Conservation (phyloP, 2,329 filamentous ascomycete genomes). For the Periconia macrospinosa region DNA sequence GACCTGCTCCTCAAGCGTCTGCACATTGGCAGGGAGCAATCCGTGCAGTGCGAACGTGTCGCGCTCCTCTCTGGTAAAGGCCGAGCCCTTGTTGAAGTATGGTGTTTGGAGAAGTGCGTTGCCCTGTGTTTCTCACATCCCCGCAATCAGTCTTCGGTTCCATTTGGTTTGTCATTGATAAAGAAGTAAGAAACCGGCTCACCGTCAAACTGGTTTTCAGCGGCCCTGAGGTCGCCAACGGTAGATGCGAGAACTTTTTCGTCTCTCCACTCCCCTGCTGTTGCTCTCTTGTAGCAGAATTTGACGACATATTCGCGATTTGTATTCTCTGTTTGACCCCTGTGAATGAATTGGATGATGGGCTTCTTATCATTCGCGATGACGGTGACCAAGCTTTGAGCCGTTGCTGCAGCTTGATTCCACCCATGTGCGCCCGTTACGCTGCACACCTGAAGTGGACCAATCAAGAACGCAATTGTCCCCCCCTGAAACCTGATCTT, state of each 20-base stretch:
- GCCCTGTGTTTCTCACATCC: constrained; percentile 21
- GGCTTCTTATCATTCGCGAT: too few species aligned
- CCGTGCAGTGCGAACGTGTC: constrained; percentile 70
- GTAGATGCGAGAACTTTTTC: constrained; percentile 41
- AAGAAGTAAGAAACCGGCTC: not conserved
- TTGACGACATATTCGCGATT: constrained; percentile 9
- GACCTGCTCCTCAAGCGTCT: constrained; percentile 76
- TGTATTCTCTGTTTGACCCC: not conserved
- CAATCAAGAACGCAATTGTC: too few species aligned
- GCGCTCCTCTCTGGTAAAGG: constrained; percentile 71
- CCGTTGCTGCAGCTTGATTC: not conserved
- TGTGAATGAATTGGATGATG: too few species aligned
- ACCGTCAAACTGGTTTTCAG: constrained; percentile 45
- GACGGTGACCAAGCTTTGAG: too few species aligned
- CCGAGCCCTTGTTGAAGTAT: constrained; percentile 83
- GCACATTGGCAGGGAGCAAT: constrained; percentile 70
- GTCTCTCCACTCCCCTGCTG: constrained; percentile 11
- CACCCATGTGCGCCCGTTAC: not conserved
- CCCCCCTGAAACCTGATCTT: too few species aligned
- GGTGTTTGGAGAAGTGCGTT: constrained; percentile 63
- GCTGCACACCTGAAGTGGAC: too few species aligned
- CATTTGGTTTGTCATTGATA: too few species aligned
- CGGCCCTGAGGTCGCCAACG: constrained; percentile 46
- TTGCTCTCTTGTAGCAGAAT: constrained; percentile 13
- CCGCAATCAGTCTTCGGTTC: not conserved